Conservation (phyloP, 805 yeast species). For the Candida verbasci region DNA sequence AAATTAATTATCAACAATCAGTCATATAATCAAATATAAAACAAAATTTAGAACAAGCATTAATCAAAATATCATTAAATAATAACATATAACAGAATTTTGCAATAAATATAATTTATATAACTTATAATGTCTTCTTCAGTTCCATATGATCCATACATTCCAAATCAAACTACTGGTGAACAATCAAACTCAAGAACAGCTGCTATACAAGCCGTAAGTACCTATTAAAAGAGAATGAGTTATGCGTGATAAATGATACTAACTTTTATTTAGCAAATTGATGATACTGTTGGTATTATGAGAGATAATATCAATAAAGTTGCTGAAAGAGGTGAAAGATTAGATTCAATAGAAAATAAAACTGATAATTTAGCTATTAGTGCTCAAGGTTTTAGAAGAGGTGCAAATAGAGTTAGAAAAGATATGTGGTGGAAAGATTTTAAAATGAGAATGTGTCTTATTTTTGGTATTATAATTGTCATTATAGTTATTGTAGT, state of each 20-base stretch:
- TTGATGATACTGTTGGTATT: conserved; percentile 93
- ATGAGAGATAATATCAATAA: conserved; percentile 97
- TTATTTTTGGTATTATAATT: conserved; percentile 72
- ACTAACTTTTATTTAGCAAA: conserved; percentile 51
- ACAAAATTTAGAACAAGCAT: no score
- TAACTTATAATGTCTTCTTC: conserved; percentile 59
- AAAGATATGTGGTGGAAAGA: conserved; percentile 99
- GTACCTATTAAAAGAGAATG: no score
- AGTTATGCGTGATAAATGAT: no score
- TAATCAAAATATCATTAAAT: neutral
- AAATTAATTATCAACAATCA: neutral
- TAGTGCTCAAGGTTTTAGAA: conserved; percentile 89
- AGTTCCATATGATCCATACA: conserved; percentile 82
- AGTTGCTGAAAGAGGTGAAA: conserved; percentile 92
- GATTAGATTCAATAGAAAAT: conserved; percentile 86
- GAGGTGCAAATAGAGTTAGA: conserved; percentile 96
- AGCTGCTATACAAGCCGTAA: conserved; percentile 78
- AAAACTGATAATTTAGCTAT: conserved; percentile 90
- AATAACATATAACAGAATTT: neutral
- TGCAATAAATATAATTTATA: neutral
- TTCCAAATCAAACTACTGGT: conserved; percentile 57
- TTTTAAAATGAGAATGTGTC: conserved; percentile 91
- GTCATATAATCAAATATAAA: no score
- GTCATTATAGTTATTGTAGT: conserved; percentile 84
- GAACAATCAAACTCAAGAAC: conserved; percentile 56